These are phyloP conservation scores for Wickerhamomyces sp. DNA, from an alignment of 1,139 yeast genomes.

Conservation along the genomic window DNA sequence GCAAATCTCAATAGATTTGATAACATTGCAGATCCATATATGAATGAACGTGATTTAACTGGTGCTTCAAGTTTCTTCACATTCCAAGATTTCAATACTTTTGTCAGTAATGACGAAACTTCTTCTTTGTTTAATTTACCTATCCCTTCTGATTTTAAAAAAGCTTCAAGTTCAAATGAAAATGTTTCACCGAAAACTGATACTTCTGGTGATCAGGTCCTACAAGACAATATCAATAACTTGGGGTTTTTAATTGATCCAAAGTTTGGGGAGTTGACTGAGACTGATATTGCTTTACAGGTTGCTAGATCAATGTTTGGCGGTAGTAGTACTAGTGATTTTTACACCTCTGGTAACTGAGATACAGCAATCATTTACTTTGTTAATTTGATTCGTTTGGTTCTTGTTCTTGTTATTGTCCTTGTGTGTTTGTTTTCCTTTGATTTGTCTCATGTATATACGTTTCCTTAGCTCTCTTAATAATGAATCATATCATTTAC, in stretches of 20 bases:
- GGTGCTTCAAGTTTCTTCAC: constrained; percentile 1
- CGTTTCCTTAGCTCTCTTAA: too few relatives aligned
- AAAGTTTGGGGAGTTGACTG: background rate
- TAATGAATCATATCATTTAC: too few relatives aligned
- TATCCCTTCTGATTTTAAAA: background rate
- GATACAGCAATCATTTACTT: too few relatives aligned
- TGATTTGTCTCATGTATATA: background rate
- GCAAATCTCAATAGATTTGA: constrained; percentile 17
- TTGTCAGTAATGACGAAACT: background rate
- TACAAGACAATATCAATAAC: background rate
- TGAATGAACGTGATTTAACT: constrained; percentile 6
- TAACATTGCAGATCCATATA: constrained; percentile 19
- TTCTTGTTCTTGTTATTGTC: background rate
- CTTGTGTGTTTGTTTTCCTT: background rate
- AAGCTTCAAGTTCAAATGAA: constrained; percentile 9
- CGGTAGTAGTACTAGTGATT: constrained; percentile 3
- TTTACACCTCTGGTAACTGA: background rate
- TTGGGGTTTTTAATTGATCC: background rate
- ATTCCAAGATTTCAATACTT: constrained; percentile 10
- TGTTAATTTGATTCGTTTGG: background rate
- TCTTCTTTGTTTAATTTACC: background rate
- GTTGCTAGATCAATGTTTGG: constrained; percentile 24
- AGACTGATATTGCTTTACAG: constrained; percentile 20
- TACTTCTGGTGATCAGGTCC: background rate
- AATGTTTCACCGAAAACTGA: constrained; percentile 20